Base-by-base conservation (phyloP, 257 asterid genomes). In the Linaria vulgaris region DNA sequence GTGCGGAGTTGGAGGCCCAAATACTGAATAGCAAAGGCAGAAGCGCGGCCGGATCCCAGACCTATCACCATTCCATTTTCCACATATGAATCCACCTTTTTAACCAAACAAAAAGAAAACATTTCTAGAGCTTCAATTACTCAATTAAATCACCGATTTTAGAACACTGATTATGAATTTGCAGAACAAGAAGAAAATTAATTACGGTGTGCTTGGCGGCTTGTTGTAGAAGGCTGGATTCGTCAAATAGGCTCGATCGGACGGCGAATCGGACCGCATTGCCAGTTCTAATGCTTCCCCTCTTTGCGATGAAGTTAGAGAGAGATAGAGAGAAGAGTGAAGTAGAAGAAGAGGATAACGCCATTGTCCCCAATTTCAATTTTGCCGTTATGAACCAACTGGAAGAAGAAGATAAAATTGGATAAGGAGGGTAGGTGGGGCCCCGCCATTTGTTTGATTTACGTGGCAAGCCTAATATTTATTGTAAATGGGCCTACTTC, bases 61-160 rank as follows among this genome's bases (percentile, higher is more conserved):
- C 94, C 95, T 64, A 87, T 63, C 69, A 80, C 80, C 95, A 87
- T 87, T 45, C 95, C 92, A 72, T 63, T 79, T 77, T 85, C 78
- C 62, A 85, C 92, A 70, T 75, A 87, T 0, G 88, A 72, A 70
- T 87, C 90, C 51, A 87, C 94, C 95, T 87, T 76, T 27, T 64
- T 34, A 64, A 50, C 69, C 38, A 65, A 39, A 48, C n/a, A n/a
- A 51, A 52, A 6, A 63, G 20, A 50, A 15, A 60, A 27, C 34
- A 2, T 2, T 2, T 27, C 6, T 2, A 27, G 34, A 3, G 72
- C 53, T 57, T 2, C 49, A 62, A 25, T 38, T 5, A 62, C 50
- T 65, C 46, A 43, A 47, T 48, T n/a, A n/a, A n/a, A n/a, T n/a
- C n/a, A n/a, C n/a, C n/a, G n/a, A n/a, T n/a, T n/a, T n/a, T n/a